Evolutionary conservation across 225 moss, liverwort and hornwort species (phyloP).

Genomic region (Polytrichum commune): DNA sequence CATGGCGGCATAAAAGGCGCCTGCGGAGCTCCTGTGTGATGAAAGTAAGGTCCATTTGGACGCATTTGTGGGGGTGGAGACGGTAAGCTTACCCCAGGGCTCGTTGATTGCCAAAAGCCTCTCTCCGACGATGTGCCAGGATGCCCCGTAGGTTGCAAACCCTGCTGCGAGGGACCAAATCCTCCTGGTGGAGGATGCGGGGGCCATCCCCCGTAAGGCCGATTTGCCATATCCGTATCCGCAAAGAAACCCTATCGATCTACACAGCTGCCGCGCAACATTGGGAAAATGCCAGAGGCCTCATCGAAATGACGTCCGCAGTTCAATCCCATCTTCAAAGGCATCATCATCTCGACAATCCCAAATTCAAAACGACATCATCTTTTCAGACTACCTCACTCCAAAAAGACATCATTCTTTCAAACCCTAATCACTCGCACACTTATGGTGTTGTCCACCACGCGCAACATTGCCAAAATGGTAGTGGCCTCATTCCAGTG

Average conservation of each 20-base stretch:
- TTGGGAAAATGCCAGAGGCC: neutral
- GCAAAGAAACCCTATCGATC: no score
- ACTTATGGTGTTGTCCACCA: no score
- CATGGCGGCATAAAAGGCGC: slow-evolving; percentile 20
- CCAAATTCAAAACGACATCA: no score
- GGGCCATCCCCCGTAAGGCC: slow-evolving; percentile 27
- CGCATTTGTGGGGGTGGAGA: slow-evolving; percentile 18
- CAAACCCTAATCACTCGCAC: no score
- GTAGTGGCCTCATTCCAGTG: no score
- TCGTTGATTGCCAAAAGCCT: slow-evolving; percentile 3
- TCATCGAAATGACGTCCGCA: neutral
- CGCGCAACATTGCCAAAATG: no score
- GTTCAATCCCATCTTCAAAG: no score
- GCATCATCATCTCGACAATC: no score
- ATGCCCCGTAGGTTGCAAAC: neutral
- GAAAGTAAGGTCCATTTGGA: slow-evolving; percentile 18
- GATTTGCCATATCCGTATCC: slow-evolving; percentile 32
- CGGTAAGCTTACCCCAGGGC: slow-evolving; percentile 6
- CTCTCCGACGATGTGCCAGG: neutral
- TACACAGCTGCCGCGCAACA: neutral
- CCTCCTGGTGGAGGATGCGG: slow-evolving; percentile 15
- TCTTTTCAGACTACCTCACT: no score
- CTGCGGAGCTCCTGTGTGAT: slow-evolving; percentile 18
- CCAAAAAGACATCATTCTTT: no score
- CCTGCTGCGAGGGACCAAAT: slow-evolving; percentile 5